Conservation (phyloP, 306 rosid genomes). For the Cucumis sativus region Cucumber_9930_V3 NC_026660.2:20439001-20439500, state of each 20-base stretch:
- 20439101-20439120: not conserved
- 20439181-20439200: not conserved
- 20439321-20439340: conserved; percentile 3
- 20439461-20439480: conserved; percentile 1
- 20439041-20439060: not conserved
- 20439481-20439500: not conserved
- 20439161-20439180: not conserved
- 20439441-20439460: not conserved
- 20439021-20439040: not conserved
- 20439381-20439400: not conserved
- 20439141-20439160: not conserved
- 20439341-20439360: not conserved
- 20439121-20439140: not conserved
- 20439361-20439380: not conserved
- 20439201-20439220: not conserved
- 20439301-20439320: conserved; percentile 30
- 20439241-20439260: not conserved
- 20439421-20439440: not conserved
- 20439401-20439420: not conserved
- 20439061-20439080: not conserved
- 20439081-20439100: not conserved
- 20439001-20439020: not conserved
- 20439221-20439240: not conserved
- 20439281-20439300: conserved; percentile 51
- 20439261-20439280: conserved; percentile 1